These are phyloP conservation scores for Monosporascus sp. DNA, from an alignment of 2,329 filamentous ascomycete species.

Conservation along the genomic window DNA sequence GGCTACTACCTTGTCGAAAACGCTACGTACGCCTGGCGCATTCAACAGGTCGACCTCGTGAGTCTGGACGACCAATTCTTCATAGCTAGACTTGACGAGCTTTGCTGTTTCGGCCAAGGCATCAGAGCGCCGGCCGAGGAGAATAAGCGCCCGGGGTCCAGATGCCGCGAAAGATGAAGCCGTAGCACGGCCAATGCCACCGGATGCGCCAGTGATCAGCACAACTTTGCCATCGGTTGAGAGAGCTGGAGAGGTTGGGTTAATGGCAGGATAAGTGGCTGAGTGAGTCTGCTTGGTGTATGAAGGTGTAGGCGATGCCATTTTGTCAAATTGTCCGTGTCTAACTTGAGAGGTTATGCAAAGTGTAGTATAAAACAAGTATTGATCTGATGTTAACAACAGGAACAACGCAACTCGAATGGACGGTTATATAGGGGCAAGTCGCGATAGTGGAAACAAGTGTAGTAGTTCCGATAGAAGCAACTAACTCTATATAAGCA, in stretches of 20 bases:
- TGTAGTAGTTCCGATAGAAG: no score
- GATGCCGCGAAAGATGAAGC: slow-evolving; percentile 30
- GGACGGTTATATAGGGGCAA: no score
- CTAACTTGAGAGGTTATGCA: no score
- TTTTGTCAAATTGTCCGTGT: no score
- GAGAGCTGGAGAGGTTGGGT: slow-evolving; percentile 7
- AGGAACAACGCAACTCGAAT: no score
- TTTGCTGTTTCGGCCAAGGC: slow-evolving; percentile 8
- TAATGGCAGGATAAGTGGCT: slow-evolving; percentile 9
- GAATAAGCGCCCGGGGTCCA: slow-evolving; percentile 17
- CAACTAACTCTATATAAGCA: no score
- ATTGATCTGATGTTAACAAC: no score
- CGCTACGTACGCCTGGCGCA: slow-evolving; percentile 13
- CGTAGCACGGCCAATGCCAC: slow-evolving; percentile 30
- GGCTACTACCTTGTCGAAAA: slow-evolving; percentile 12
- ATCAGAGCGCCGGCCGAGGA: slow-evolving; percentile 11
- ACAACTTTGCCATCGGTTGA: slow-evolving; percentile 23
- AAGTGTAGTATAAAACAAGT: no score
- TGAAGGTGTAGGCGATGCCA: slow-evolving; percentile 2
- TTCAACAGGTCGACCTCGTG: slow-evolving; percentile 20
- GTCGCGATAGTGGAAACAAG: no score
- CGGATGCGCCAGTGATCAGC: slow-evolving; percentile 30
- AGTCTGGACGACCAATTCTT: slow-evolving; percentile 12
- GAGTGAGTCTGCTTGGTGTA: slow-evolving; percentile 11
- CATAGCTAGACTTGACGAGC: not conserved